Evolutionary conservation across 225 moss, liverwort and hornwort species (phyloP), one percentile per base, ranked within the genome.

Genomic region (Rhytidiadelphus loreus): DNA sequence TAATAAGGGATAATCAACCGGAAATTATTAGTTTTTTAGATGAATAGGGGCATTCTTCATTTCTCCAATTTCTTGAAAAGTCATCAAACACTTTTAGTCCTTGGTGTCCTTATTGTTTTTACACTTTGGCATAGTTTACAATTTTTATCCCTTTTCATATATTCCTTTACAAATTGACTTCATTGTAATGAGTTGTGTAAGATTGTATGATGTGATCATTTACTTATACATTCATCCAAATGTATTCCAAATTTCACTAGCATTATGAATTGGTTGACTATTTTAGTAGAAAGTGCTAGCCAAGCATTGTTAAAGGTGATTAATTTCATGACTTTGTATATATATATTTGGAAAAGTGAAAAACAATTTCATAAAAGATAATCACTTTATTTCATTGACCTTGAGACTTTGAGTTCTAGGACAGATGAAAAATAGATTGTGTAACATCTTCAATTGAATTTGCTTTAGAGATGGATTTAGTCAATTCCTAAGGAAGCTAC

Each of bases 1-100:
- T 39, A 69, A 23, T 4, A 4, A 74, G 7, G 30, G 4, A 32
- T 30, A 30, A 20, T 20, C 1, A 32, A 1, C 5, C 1, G 0
- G 30, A 74, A 48, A 30, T 17, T 6, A 29, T 46, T 1, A 46
- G 2, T 18, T 29, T 73, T 4, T 3, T 6, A 6, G 9, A 29
- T 72, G 17, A 72, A 29, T 44, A 72, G 44, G 16, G 6, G 16
- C 29, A 44, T 28, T 29, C 6, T 29, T 72, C 0, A 1, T 72
- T 73, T 18, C 4, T 30, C 18, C 4, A 30, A 44, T 43, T 43
- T 26, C 43, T 46, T 73, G 11, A 3, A 73, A 46, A 73, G 46
- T 48, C 19, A 74, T 12, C 0, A 28, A 6, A 17, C n/a, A 6
- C 6, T 72, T 17, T 44, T 29, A 28, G 11, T 71, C 9, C 5